Base-by-base conservation (phyloP, 176 grass and related monocot species). In the Elymus sibiricus region DNA sequence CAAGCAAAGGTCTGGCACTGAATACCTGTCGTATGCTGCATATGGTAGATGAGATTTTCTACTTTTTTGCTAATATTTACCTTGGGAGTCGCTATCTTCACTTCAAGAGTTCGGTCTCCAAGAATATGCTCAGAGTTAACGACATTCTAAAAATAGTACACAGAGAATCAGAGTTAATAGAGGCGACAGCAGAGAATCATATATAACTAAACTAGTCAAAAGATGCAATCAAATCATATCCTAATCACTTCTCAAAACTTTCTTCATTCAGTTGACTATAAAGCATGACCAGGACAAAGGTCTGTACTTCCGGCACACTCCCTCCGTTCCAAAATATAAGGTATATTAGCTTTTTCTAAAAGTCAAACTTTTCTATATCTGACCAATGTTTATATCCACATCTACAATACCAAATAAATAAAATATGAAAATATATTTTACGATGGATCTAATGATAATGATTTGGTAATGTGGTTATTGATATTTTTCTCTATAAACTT, bases 11-110 rank as follows among this genome's bases (percentile, higher is more conserved):
- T 21, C 7, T 76, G 13, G 28, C 28, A 66, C 71, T 77, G 21
- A 85, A 76, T 19, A 84, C 53, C n/a, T 66, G 40, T 21, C 16
- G 21, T 34, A 10, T 75, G 26, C 27, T 75, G 8, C 53, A 7
- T n/a, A 61, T 46, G 55, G 82, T 64, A 74, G 32, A 51, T 66
- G 8, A 68, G 26, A 29, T 67, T 58, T 55, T 9, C 70, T 19
- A 59, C 39, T 58, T 39, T 49, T 70, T 84, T 62, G 38, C 40
- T 65, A 71, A 47, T 70, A 73, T 47, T 39, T 65, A 93, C 93
- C 93, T 95, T 95, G 34, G 93, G 93, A 82, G 90, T 95, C 39
- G 93, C 93, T 80, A 95, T 86, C 86, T 95, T 95, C 80, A 95
- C 93, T 87, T 95, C 93, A 68, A 95, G 84, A 46, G 93, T 95